These are phyloP conservation scores for Crithidia bombi DNA, from an alignment of 208 protist species.

Conservation along the genomic window DNA sequence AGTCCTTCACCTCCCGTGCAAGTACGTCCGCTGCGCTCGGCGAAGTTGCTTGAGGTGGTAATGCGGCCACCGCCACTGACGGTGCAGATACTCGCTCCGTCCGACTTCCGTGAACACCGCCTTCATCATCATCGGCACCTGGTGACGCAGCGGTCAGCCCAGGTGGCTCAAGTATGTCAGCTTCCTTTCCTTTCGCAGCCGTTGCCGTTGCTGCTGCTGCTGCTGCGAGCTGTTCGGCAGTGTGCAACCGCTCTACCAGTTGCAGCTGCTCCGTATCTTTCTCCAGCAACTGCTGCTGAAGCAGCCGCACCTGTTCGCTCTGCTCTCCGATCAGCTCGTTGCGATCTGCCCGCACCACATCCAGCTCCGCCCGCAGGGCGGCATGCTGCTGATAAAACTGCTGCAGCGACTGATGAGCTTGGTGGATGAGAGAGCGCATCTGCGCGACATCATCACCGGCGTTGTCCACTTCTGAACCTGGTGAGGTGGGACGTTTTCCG, in stretches of 20 bases:
- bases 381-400: slow-evolving; percentile 24
- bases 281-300: slow-evolving; percentile 51
- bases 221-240: neutral
- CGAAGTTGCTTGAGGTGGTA: too few species aligned
- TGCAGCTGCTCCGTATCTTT: slow-evolving; percentile 35
- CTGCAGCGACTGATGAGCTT: slow-evolving; percentile 4
- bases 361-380: slow-evolving; percentile 56
- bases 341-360: slow-evolving; percentile 69
- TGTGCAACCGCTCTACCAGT: slow-evolving; percentile 25
- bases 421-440: neutral
- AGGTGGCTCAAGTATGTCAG: neutral
- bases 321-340: slow-evolving; percentile 74
- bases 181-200: neutral
- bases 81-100: neutral
- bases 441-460: neutral
- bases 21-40: neutral
- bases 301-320: slow-evolving; percentile 42
- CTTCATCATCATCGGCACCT: neutral
- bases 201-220: neutral
- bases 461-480: neutral
- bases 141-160: neutral
- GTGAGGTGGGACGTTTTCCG: neutral
- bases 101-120: neutral
- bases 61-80: neutral
- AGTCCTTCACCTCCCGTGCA: neutral